Base-by-base conservation (phyloP, 1,284 basidiomycete species). In the Vanrija sp. region DNA sequence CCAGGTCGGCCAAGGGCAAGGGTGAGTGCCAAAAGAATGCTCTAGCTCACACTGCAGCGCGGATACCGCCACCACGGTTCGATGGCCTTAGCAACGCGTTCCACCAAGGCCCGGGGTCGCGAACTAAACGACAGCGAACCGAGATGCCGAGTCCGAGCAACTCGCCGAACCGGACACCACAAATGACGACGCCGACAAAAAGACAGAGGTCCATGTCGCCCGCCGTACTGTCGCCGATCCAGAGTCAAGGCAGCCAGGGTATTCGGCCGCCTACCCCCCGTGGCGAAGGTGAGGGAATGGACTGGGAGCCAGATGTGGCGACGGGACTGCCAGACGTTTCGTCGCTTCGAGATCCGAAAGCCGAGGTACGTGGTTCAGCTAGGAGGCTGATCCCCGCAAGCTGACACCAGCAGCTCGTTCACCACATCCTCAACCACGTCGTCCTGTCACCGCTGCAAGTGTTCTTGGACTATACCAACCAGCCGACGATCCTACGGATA, bases 71-170 rank as follows among this genome's bases (percentile, higher is more conserved):
- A 16, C 60, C 59, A 2, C 56, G 49, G 2, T 72, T 72, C 46
- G 61, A 60, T 1, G 48, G 54, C 10, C 55, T 73, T 23, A 59
- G 58, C 39, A 71, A 72, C 48, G 71, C 68, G 2, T 73, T 73
- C 48, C 52, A 49, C 15, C 70, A 1, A 59, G 45, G 1, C 50
- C 64, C 2, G 37, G 48, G 6, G 38, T 31, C 56, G 9, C 42
- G 66, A 20, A 45, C 48, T 12, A 72, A 69, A 49, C 59, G 65
- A 9, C 62, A 62, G 46, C 60, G 59, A 12, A 61, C 64, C 0
- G 63, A 64, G 24, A 57, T 57, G 22, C 48, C 45, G 10, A 67
- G 62, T 31, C 67, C 69, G 0, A 31, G 31, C 31, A 12, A 31
- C 31, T 31, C 31, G 31, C 31, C 31, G 12, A 31, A 14, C 31